These are phyloP conservation scores for Podila epigama DNA, from an alignment of 192 early-diverging fungal genomes.

Conservation along the genomic window DNA sequence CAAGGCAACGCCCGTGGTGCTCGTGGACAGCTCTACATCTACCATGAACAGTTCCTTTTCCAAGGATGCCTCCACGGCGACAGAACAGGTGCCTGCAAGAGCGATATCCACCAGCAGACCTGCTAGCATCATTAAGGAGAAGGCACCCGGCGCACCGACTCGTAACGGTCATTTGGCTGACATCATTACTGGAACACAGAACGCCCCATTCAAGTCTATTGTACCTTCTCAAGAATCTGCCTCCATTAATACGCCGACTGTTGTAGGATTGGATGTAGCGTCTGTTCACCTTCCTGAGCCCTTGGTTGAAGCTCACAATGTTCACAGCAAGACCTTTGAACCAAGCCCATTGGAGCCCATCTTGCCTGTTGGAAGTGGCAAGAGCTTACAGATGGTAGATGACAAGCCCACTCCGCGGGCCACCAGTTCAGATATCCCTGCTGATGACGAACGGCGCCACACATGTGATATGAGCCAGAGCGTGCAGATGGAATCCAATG, in stretches of 20 bases:
- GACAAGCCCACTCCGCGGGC: neutral
- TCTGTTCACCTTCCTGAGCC: slow-evolving; percentile 12
- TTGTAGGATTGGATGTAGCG: slow-evolving; percentile 22
- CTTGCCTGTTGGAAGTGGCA: neutral
- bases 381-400: neutral
- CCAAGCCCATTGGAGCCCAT: slow-evolving; percentile 1
- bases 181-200: slow-evolving; percentile 16
- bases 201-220: neutral
- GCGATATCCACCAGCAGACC: too few relatives aligned
- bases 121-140: neutral
- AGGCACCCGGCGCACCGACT: neutral
- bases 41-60: neutral
- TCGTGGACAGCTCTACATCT: neutral
- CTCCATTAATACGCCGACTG: slow-evolving; percentile 16
- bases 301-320: neutral
- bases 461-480: slow-evolving; percentile 23
- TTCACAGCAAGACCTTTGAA: slow-evolving; percentile 2
- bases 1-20: neutral
- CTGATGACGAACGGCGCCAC: neutral
- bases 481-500: neutral
- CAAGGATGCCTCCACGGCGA: neutral
- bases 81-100: neutral
- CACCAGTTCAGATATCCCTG: neutral
- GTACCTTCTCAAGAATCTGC: neutral
- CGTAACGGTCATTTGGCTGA: neutral